A percentile compares a stretch with the other conserved stretches of the same genome.
phyloP scores from a whole-genome alignment of 2,329 filamentous ascomycete genomes.

The Thelonectria discophora region DNA sequence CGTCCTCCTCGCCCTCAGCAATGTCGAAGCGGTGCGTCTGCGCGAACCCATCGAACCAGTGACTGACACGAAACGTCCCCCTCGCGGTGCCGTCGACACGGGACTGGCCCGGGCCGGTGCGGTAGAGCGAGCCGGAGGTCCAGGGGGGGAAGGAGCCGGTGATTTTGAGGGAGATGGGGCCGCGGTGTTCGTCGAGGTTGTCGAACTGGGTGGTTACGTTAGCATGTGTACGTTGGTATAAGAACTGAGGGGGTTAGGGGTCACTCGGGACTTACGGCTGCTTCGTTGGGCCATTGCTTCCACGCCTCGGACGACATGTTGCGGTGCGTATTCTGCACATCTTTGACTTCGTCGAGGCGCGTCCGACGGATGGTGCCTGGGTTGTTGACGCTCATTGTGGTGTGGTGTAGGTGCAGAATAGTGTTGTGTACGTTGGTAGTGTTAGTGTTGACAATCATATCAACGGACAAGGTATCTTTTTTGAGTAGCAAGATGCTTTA shows the following conservation, averaged over 20 bases:
- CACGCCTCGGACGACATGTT: conserved; percentile 47
- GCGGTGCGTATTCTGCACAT: conserved; percentile 33
- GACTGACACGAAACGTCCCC: conserved; percentile 69
- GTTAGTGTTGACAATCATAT: too few relatives aligned
- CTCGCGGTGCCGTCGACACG: conserved; percentile 65
- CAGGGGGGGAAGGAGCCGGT: conserved; percentile 75
- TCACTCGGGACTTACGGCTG: conserved; percentile 48
- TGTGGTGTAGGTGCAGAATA: neutral
- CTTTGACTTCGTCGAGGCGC: conserved; percentile 40
- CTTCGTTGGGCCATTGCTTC: conserved; percentile 59
- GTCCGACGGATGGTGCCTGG: conserved; percentile 42
- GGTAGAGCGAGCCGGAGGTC: conserved; percentile 75
- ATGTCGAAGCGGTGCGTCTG: conserved; percentile 79
- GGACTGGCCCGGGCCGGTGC: conserved; percentile 76
- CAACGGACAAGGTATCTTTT: too few relatives aligned
- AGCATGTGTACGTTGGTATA: too few relatives aligned
- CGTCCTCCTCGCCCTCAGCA: conserved; percentile 48
- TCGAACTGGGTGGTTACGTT: too few relatives aligned
- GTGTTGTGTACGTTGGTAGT: neutral
- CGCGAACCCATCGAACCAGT: conserved; percentile 85
- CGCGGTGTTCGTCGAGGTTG: conserved; percentile 69
- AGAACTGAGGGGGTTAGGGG: neutral
- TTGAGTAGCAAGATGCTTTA: too few relatives aligned
- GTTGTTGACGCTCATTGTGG: conserved; percentile 41
- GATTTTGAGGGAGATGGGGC: conserved; percentile 70